Base-by-base conservation (phyloP, 192 early-diverging fungal species). In the Globomyces pollinis-pini region DNA sequence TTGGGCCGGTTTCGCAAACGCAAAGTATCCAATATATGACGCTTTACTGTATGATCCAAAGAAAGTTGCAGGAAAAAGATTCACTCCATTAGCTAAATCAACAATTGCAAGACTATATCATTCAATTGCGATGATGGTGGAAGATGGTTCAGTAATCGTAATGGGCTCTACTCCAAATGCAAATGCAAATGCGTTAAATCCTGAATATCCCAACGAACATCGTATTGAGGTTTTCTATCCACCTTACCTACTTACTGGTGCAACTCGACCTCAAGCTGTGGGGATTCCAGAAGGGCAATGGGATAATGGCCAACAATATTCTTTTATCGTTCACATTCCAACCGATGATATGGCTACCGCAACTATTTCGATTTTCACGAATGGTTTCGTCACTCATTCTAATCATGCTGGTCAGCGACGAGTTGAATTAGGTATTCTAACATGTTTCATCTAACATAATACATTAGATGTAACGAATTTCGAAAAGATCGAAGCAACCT, bases 41-140 rank as follows among this genome's bases (percentile, higher is more conserved):
- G 76, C 82, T 13, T 45, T 74, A 18, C 66, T 84, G 13, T 86
- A 86, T 41, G 68, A 82, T 18, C 75, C 77, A 13, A 43, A 38
- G 3, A 54, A 63, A n/a, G 64, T 69, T 0, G 38, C 67, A 24
- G 70, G 73, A 0, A 18, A 70, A 28, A 69, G 81, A 28, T 71
- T 68, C 28, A 67, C 59, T 18, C 64, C 64, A 5, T 54, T 80
- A 34, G 66, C 59, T 7, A 58, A 71, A 24, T 73, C 74, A n/a
- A 68, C 78, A 41, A 80, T 84, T 67, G 69, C 78, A 1, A 57
- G 84, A 18, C 73, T 86, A 71, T 86, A 86, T 57, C 84, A 86
- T 57, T 82, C 79, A 60, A 24, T 32, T 4, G 67, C 67, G 1
- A 28, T 69, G 32, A 50, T 69, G 12, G 38, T 83, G 28, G 74